Conservation (phyloP, 2,329 filamentous ascomycete genomes). For the Ophiognomonia clavigignenti-juglandacearum region DNA sequence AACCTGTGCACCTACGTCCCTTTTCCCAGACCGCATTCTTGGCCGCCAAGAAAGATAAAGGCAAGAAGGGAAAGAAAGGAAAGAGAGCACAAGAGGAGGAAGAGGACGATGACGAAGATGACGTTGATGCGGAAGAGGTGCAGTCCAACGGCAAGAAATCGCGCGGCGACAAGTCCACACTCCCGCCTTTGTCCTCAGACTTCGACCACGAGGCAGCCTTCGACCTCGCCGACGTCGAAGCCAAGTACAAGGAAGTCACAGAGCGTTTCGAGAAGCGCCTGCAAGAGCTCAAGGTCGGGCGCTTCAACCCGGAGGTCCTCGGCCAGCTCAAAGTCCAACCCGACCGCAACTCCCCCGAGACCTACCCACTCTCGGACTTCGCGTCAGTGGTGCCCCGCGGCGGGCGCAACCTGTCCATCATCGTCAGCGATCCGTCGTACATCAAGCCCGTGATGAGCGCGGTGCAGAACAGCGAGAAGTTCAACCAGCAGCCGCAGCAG, state of each 20-base stretch:
- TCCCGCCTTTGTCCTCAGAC: not conserved
- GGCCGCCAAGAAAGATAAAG: constrained; percentile 10
- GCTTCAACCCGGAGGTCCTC: constrained; percentile 47
- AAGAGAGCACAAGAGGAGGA: constrained; percentile 3
- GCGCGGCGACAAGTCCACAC: constrained; percentile 7
- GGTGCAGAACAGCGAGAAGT: constrained; percentile 45
- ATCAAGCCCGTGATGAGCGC: constrained; percentile 53
- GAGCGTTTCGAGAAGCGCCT: constrained; percentile 36
- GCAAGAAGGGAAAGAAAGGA: constrained; percentile 7
- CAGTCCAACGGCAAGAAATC: constrained; percentile 8
- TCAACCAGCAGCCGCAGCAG: constrained; percentile 58
- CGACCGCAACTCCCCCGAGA: constrained; percentile 23
- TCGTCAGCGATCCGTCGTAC: constrained; percentile 35
- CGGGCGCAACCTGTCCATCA: constrained; percentile 31
- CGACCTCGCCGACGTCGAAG: constrained; percentile 26
- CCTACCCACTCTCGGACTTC: constrained; percentile 50
- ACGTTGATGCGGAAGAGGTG: constrained; percentile 1
- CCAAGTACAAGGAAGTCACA: constrained; percentile 14
- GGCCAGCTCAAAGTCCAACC: constrained; percentile 38
- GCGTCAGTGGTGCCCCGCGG: constrained; percentile 48
- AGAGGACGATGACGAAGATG: not conserved
- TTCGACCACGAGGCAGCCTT: constrained; percentile 24
- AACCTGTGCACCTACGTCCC: not conserved
- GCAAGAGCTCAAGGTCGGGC: constrained; percentile 38
- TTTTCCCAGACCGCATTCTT: constrained; percentile 13